Evolutionary conservation across 441 rosid genomes (phyloP).

Genomic region (Gossypium trilobum): DNA sequence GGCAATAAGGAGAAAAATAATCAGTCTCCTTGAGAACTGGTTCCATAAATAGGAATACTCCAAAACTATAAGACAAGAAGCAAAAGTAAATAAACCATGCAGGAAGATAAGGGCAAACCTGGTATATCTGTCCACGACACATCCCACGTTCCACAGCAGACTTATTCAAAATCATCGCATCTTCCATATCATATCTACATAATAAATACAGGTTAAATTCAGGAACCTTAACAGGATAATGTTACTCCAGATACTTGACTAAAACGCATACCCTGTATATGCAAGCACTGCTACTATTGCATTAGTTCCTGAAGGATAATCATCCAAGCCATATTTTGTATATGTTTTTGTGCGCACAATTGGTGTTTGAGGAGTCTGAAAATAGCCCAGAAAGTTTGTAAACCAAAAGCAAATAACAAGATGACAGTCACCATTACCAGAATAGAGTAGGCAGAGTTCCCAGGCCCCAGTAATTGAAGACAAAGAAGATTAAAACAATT

Average conservation of each 20-base stretch:
- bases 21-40: background rate
- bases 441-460: background rate
- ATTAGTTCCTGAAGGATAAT: slow-evolving; percentile 86
- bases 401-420: background rate
- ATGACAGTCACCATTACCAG: background rate
- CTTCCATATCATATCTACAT: slow-evolving; percentile 93
- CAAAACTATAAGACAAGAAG: background rate
- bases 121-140: slow-evolving; percentile 94
- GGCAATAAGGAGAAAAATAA: background rate
- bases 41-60: background rate
- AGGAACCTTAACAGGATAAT: slow-evolving; percentile 3
- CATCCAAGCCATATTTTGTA: slow-evolving; percentile 61
- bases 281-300: slow-evolving; percentile 98
- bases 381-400: slow-evolving; percentile 11
- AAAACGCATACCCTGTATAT: slow-evolving; percentile 63
- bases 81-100: background rate
- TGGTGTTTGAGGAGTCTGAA: slow-evolving; percentile 96
- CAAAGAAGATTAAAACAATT: slow-evolving; percentile 1
- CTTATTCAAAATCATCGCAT: slow-evolving; percentile 94
- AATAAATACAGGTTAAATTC: slow-evolving; percentile 11
- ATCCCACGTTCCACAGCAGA: slow-evolving; percentile 91
- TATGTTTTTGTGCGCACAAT: slow-evolving; percentile 76
- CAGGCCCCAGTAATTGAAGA: background rate
- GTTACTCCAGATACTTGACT: background rate
- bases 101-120: slow-evolving; percentile 37